phyloP scores from a whole-genome alignment of 169 alveolate species.

The Plasmodium ovale region DNA sequence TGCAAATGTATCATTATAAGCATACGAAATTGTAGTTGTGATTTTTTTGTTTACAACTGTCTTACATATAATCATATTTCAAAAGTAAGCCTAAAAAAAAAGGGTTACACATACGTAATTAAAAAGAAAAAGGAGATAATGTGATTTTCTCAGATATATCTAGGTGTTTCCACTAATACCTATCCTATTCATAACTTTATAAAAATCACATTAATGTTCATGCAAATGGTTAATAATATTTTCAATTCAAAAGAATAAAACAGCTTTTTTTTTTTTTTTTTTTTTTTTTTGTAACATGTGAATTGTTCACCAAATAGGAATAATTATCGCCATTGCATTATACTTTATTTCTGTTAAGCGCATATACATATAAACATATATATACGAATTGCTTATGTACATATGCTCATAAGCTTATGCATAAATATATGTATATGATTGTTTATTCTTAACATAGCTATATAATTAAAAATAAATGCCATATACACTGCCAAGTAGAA shows the following conservation, averaged over 20 bases:
- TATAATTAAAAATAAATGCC: constrained; percentile 2
- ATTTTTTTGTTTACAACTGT: background rate
- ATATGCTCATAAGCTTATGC: background rate
- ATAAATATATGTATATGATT: too few relatives aligned
- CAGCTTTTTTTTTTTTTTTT: background rate
- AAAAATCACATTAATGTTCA: constrained; percentile 1
- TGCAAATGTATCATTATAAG: background rate
- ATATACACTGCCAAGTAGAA: background rate
- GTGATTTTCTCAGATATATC: background rate
- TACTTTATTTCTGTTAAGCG: too few relatives aligned
- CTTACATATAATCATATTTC: background rate
- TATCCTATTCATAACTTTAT: background rate
- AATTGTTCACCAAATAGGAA: background rate
- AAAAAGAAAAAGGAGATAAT: background rate
- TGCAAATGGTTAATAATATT: background rate
- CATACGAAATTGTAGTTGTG: background rate
- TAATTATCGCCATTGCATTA: too few relatives aligned
- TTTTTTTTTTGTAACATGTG: too few relatives aligned
- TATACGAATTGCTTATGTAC: background rate
- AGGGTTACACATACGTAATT: background rate
- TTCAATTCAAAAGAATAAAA: background rate
- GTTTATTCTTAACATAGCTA: background rate
- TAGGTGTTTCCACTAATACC: background rate
- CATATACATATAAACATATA: too few relatives aligned
- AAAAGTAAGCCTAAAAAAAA: background rate